Conservation (phyloP, 768 basidiomycete genomes). For the Brasilioporus rufonigricans region DNA sequence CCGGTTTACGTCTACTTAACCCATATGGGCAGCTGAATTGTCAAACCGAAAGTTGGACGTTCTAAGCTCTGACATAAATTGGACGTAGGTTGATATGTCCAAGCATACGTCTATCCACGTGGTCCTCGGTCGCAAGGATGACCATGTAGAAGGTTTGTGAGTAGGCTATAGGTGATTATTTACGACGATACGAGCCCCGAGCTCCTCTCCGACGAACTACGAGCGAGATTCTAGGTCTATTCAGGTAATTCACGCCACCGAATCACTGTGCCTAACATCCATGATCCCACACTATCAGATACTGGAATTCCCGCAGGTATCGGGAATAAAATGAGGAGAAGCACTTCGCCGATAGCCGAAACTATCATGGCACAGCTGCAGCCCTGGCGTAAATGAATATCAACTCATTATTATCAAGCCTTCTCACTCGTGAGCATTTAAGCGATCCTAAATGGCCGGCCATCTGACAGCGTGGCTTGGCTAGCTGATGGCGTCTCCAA, state of each 20-base stretch:
- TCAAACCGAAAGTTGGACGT: neutral
- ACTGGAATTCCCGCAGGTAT: neutral
- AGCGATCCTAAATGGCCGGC: neutral
- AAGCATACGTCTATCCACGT: neutral
- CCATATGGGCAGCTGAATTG: conserved; percentile 1
- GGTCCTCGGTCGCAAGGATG: conserved; percentile 4
- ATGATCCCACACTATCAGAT: conserved; percentile 8
- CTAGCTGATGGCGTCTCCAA: neutral
- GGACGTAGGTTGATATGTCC: neutral
- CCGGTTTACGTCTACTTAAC: conserved; percentile 4
- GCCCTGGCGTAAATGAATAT: neutral
- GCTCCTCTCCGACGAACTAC: conserved; percentile 3
- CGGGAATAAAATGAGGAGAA: neutral
- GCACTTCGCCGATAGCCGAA: conserved; percentile 7
- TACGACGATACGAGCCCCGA: conserved; percentile 7
- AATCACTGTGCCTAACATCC: conserved; percentile 21
- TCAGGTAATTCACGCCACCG: neutral
- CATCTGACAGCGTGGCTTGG: neutral
- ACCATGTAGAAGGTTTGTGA: neutral
- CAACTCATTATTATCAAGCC: too few species aligned
- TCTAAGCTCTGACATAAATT: neutral
- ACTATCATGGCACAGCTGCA: neutral
- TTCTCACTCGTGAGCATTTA: neutral
- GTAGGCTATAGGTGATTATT: neutral
- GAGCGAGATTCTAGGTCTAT: neutral